These are phyloP conservation scores for Tuber umbilicatum DNA, from an alignment of 495 filamentous ascomycete species.

Conservation along the genomic window DNA sequence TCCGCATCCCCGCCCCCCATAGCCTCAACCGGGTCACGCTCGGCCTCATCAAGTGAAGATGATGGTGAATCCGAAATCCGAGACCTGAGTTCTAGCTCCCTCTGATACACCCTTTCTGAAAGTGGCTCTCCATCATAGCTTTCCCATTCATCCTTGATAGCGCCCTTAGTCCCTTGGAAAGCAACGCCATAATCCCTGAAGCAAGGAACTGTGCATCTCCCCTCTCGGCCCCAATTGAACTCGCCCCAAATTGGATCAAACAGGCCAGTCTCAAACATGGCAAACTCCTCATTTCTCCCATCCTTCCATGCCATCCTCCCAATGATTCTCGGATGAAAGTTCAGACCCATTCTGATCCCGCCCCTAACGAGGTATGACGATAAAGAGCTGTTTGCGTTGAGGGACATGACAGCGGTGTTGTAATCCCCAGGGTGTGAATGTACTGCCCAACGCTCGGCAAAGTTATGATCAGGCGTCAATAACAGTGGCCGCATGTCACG, in stretches of 20 bases:
- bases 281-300: conserved; percentile 49
- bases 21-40: conserved; percentile 2
- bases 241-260: conserved; percentile 58
- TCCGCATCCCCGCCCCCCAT: conserved; percentile 39
- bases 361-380: conserved; percentile 53
- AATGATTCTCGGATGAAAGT: conserved; percentile 53
- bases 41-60: conserved; percentile 18
- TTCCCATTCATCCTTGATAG: conserved; percentile 51
- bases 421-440: conserved; percentile 52
- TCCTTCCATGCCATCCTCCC: conserved; percentile 56
- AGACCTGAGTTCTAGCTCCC: conserved; percentile 7
- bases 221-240: conserved; percentile 51
- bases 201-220: conserved; percentile 52
- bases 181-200: conserved; percentile 51
- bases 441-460: conserved; percentile 55
- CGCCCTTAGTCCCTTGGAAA: conserved; percentile 47
- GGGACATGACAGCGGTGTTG: conserved; percentile 55
- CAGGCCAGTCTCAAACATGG: conserved; percentile 54
- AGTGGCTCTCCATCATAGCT: conserved; percentile 47
- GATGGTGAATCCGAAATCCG: conserved; percentile 11
- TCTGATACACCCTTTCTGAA: conserved; percentile 16
- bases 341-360: conserved; percentile 55
- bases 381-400: conserved; percentile 52
- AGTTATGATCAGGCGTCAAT: conserved; percentile 47
- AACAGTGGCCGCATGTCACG: conserved; percentile 53